A percentile compares a stretch with the other conserved stretches of the same genome.
These are phyloP conservation scores for Themeda triandra DNA, from an alignment of 176 grass and related monocot species.

Conservation along the genomic window DNA sequence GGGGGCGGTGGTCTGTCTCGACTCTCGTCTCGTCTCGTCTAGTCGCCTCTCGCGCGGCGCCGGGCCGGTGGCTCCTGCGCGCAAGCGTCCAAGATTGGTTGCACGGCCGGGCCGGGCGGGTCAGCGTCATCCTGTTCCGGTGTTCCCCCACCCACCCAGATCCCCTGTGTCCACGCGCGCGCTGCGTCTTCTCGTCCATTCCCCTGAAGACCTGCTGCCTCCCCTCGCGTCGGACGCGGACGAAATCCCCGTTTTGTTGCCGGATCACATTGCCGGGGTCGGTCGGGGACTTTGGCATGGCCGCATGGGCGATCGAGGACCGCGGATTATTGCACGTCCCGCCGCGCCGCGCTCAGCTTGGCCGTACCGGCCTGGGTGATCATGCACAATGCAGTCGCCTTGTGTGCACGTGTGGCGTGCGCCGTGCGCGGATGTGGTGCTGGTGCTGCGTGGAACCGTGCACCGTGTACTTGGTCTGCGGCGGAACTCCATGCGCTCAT, in stretches of 20 bases:
- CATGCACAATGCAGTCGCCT: no score
- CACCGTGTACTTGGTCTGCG: neutral
- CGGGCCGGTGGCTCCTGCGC: neutral
- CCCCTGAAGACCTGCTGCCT: neutral
- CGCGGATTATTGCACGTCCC: neutral
- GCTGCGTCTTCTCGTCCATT: neutral
- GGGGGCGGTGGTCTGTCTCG: neutral
- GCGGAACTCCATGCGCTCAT: neutral
- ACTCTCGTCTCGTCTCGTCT: no score
- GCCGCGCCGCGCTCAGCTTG: neutral
- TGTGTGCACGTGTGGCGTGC: neutral
- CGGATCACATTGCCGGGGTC: neutral
- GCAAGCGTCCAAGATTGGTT: constrained; percentile 16
- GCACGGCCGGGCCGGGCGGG: constrained; percentile 8
- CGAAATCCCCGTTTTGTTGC: neutral
- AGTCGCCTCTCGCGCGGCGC: neutral
- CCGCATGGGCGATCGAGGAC: no score
- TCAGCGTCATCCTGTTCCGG: neutral
- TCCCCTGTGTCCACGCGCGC: neutral
- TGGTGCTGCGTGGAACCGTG: neutral
- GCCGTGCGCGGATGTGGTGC: no score
- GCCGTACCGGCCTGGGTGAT: neutral
- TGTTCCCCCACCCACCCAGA: neutral
- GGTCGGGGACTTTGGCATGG: no score
- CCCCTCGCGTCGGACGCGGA: neutral